These are phyloP conservation scores for Beauveria sp. DNA, from an alignment of 2,329 filamentous ascomycete species.

Conservation along the genomic window DNA sequence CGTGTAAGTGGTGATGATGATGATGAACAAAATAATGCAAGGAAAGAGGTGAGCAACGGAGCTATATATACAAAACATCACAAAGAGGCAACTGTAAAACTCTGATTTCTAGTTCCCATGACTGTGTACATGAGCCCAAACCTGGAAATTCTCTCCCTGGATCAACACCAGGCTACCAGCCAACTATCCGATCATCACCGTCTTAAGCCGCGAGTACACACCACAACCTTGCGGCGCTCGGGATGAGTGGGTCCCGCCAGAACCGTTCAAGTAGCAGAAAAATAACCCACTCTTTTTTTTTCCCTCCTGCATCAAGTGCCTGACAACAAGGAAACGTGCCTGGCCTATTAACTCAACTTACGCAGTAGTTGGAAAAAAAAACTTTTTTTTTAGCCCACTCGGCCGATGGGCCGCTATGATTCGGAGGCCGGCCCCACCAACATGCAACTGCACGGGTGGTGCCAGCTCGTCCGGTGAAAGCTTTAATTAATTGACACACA, in stretches of 20 bases:
- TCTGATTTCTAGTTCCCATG: no score
- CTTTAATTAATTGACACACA: no score
- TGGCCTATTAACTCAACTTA: no score
- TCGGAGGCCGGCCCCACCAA: neutral
- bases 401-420: neutral
- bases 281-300: neutral
- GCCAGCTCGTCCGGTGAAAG: neutral
- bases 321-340: conserved; percentile 1
- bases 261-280: neutral
- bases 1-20: conserved; percentile 10
- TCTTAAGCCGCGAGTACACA: conserved; percentile 6
- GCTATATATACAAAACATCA: conserved; percentile 8
- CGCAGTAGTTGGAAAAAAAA: no score
- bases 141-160: neutral
- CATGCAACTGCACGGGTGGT: neutral
- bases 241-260: neutral
- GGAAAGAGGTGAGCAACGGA: neutral
- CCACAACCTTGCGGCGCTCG: neutral
- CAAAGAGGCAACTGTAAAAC: neutral
- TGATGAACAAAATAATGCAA: neutral
- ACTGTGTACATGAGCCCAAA: neutral
- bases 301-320: neutral
- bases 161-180: neutral
- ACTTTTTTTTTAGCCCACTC: neutral
- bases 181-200: conserved; percentile 7